Evolutionary conservation across 106 monocot genomes (phyloP).

Genomic region (Phalaenopsis aphrodite): DNA sequence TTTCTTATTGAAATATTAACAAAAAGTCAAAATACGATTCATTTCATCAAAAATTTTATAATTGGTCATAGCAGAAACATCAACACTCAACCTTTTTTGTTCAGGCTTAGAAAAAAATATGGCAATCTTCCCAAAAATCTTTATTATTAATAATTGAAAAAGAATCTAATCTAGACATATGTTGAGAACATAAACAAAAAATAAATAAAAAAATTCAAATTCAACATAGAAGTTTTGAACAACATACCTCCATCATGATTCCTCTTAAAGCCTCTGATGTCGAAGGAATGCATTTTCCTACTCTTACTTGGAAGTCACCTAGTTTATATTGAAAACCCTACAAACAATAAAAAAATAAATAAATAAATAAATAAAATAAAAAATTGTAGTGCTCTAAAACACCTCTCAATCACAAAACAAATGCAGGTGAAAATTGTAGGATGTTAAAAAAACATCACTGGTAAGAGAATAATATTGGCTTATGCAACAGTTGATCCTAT

Average conservation of each 20-base stretch:
- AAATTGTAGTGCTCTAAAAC: background rate
- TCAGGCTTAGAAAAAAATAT: too few species aligned
- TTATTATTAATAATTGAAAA: too few species aligned
- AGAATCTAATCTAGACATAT: background rate
- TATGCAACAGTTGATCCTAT: background rate
- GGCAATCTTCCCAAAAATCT: too few species aligned
- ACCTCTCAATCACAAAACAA: background rate
- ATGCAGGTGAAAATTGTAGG: background rate
- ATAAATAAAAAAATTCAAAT: background rate
- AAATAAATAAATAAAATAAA: background rate
- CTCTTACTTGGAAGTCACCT: constrained; percentile 79
- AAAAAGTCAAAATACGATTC: too few species aligned
- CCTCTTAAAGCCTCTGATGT: constrained; percentile 69
- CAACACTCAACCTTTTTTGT: too few species aligned
- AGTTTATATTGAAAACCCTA: constrained; percentile 89
- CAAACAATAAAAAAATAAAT: background rate
- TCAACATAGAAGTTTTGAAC: background rate
- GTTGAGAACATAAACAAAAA: background rate
- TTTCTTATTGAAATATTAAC: too few species aligned
- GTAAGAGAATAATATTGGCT: background rate
- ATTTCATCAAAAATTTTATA: too few species aligned
- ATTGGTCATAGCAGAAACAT: too few species aligned
- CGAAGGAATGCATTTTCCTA: constrained; percentile 75
- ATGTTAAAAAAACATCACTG: background rate
- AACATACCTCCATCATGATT: constrained; percentile 93